Percentiles rank a stretch among this genome's conserved stretches.
These are phyloP conservation scores for Cardamine chenopodiifolia DNA, from an alignment of 345 rosid genomes.

Conservation along the genomic window DNA sequence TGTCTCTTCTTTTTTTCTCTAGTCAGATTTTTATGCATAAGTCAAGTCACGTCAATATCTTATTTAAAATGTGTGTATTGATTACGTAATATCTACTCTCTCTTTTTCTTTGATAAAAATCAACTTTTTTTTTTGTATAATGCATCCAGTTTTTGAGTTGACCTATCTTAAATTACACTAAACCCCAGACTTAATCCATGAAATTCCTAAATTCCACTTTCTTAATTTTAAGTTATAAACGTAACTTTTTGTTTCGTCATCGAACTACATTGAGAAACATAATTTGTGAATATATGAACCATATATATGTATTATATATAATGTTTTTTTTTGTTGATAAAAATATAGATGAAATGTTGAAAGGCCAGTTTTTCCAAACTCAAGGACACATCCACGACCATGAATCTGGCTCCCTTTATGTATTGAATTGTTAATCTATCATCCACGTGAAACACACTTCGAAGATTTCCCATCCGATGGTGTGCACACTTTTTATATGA, in stretches of 20 bases:
- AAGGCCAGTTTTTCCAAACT: not conserved
- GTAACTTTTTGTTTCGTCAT: not conserved
- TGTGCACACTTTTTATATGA: conserved; percentile 33
- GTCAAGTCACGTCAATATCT: conserved; percentile 37
- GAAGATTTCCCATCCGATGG: conserved; percentile 6
- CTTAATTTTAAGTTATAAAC: not conserved
- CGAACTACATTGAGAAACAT: conserved; percentile 7
- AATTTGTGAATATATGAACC: not conserved
- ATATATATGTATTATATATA: too few species aligned
- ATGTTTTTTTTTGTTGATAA: too few species aligned
- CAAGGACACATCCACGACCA: conserved; percentile 11
- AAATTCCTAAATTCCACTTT: not conserved
- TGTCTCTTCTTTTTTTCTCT: not conserved
- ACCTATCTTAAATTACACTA: conserved; percentile 20
- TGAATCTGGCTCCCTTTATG: not conserved
- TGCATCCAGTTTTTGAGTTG: conserved; percentile 30
- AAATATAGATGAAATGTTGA: conserved; percentile 15
- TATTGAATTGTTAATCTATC: conserved; percentile 10
- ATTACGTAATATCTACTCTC: not conserved
- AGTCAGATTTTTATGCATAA: conserved; percentile 9
- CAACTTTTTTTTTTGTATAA: not conserved
- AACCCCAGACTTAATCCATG: conserved; percentile 13
- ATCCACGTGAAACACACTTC: too few species aligned
- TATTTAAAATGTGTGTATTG: conserved; percentile 15
- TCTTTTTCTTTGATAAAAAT: too few species aligned